Percentiles rank a stretch among this genome's conserved stretches.
Evolutionary conservation across 2,329 filamentous ascomycete species (phyloP).

Genomic region (Pestalotiopsis sp.): DNA sequence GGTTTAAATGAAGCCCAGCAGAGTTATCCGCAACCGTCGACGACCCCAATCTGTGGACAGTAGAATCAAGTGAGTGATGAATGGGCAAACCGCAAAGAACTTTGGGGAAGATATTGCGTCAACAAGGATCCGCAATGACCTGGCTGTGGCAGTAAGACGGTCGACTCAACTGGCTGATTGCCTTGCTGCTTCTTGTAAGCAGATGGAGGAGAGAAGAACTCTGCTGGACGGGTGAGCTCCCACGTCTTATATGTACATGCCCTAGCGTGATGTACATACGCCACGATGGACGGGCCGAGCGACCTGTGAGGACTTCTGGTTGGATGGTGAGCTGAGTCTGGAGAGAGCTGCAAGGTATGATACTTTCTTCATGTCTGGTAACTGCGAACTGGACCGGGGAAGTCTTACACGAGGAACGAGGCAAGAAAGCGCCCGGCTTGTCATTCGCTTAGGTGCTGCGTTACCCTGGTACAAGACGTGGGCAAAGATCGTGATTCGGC

Average conservation of each 20-base stretch:
- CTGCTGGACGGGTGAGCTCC: slow-evolving; percentile 3
- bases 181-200: neutral
- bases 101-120: neutral
- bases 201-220: slow-evolving; percentile 3
- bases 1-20: no score
- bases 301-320: neutral
- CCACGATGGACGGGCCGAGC: neutral
- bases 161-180: neutral
- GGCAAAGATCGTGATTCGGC: neutral
- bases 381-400: neutral
- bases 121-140: neutral
- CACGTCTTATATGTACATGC: neutral
- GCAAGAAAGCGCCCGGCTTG: neutral
- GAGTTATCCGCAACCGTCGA: no score
- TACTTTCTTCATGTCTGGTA: neutral
- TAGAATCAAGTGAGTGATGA: no score
- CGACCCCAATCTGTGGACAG: no score
- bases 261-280: neutral
- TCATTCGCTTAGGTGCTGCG: slow-evolving; percentile 1
- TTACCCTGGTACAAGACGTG: slow-evolving; percentile 5
- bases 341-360: neutral
- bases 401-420: neutral
- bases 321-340: neutral
- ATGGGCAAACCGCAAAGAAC: neutral
- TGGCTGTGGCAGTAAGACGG: neutral